Evolutionary conservation across 805 yeast species (phyloP).

Genomic region (Suhomyces pyralidae): DNA sequence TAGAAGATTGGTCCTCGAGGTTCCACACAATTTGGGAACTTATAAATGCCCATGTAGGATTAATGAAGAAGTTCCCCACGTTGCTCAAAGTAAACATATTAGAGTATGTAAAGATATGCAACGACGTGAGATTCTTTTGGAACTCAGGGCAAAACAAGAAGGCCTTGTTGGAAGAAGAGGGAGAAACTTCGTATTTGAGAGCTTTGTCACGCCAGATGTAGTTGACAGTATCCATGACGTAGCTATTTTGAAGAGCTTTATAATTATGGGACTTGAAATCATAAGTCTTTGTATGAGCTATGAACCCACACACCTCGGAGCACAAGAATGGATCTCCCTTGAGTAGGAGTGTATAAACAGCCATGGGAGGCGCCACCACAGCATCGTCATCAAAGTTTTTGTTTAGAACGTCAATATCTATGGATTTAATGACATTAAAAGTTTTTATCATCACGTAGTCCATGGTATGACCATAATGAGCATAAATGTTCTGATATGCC

Average conservation of each 20-base stretch:
- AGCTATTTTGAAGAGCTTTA: slow-evolving; percentile 44
- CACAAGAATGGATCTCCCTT: slow-evolving; percentile 43
- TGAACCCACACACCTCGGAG: slow-evolving; percentile 46
- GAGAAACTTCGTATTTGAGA: slow-evolving; percentile 30
- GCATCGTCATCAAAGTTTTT: slow-evolving; percentile 9
- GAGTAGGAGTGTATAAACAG: slow-evolving; percentile 38
- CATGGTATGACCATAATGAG: not conserved
- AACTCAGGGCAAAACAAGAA: slow-evolving; percentile 36
- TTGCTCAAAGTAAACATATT: slow-evolving; percentile 23
- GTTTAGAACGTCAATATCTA: slow-evolving; percentile 8
- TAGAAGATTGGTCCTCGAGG: slow-evolving; percentile 41
- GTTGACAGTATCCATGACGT: slow-evolving; percentile 55
- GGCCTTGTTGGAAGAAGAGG: slow-evolving; percentile 33
- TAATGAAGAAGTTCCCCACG: slow-evolving; percentile 45
- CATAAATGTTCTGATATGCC: not conserved
- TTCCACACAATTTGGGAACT: slow-evolving; percentile 44
- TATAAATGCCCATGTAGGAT: slow-evolving; percentile 50
- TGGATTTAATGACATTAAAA: slow-evolving; percentile 13
- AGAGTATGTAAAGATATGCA: slow-evolving; percentile 30
- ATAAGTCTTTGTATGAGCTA: slow-evolving; percentile 40
- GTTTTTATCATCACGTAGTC: slow-evolving; percentile 11
- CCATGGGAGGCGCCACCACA: slow-evolving; percentile 38
- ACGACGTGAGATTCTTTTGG: slow-evolving; percentile 26
- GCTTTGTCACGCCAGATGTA: slow-evolving; percentile 56
- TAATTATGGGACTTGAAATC: slow-evolving; percentile 19